Evolutionary conservation across 768 basidiomycete species (phyloP).

Genomic region (Infundibulicybe gibba): DNA sequence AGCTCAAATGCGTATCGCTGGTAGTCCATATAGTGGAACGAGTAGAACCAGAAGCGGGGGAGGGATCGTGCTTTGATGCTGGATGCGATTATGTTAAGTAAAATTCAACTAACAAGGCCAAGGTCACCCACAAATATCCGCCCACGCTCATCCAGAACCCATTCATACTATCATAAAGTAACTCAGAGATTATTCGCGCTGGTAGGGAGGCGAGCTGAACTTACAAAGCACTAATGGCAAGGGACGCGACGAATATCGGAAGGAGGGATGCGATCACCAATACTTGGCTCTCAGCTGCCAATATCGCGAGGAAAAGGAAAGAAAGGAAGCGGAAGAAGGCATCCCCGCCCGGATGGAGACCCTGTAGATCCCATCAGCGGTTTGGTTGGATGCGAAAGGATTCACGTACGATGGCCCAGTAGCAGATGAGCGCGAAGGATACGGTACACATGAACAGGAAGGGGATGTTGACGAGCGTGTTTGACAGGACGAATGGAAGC

Average conservation of each 20-base stretch:
- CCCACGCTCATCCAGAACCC: slow-evolving; percentile 61
- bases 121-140: slow-evolving; percentile 34
- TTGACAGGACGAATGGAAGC: slow-evolving; percentile 49
- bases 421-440: slow-evolving; percentile 47
- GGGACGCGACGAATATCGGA: slow-evolving; percentile 57
- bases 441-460: slow-evolving; percentile 49
- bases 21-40: slow-evolving; percentile 53
- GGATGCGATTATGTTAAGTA: slow-evolving; percentile 10
- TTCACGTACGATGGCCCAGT: slow-evolving; percentile 41
- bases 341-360: slow-evolving; percentile 42
- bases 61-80: slow-evolving; percentile 51
- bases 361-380: slow-evolving; percentile 19
- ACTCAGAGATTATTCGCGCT: no score
- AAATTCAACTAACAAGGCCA: background rate
- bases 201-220: slow-evolving; percentile 2
- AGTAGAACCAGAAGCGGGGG: slow-evolving; percentile 57
- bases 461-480: slow-evolving; percentile 49
- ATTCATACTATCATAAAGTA: slow-evolving; percentile 26
- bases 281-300: slow-evolving; percentile 50
- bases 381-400: background rate
- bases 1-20: slow-evolving; percentile 42
- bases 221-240: slow-evolving; percentile 49
- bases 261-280: slow-evolving; percentile 45
- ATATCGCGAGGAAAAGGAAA: slow-evolving; percentile 50
- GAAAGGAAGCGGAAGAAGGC: slow-evolving; percentile 54